These are phyloP conservation scores for Coccomyxa sp. DNA, from an alignment of 139 green algal genomes.

Conservation along the genomic window DNA sequence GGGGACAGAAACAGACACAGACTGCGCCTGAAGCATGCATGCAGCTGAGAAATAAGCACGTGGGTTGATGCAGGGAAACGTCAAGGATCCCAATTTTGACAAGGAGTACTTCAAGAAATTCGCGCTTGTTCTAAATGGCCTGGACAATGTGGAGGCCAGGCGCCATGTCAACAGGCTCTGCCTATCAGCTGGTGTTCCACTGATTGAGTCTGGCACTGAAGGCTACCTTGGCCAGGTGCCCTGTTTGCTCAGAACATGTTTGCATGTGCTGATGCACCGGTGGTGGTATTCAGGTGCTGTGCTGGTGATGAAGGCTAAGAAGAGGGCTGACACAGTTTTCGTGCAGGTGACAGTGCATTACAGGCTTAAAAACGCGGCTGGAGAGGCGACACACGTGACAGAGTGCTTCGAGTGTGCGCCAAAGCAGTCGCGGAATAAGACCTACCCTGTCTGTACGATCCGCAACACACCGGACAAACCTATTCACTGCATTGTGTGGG, in stretches of 20 bases:
- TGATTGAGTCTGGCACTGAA: constrained; percentile 93
- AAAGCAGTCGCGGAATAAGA: constrained; percentile 77
- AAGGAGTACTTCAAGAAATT: constrained; percentile 89
- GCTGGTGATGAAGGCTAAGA: not conserved
- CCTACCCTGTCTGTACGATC: constrained; percentile 96
- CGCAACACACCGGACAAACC: constrained; percentile 96
- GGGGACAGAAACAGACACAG: too few species aligned
- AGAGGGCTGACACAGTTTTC: not conserved
- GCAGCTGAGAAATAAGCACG: too few species aligned
- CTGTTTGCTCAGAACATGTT: not conserved
- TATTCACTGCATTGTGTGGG: constrained; percentile 97
- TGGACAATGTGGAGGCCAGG: constrained; percentile 96
- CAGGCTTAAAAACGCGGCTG: constrained; percentile 50
- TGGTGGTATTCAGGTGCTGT: too few species aligned
- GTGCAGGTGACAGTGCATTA: constrained; percentile 75
- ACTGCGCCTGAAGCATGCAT: too few species aligned
- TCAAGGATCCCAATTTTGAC: constrained; percentile 74
- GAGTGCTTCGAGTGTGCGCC: constrained; percentile 96
- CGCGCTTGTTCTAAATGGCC: constrained; percentile 92
- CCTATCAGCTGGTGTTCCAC: constrained; percentile 77
- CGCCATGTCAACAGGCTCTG: constrained; percentile 91
- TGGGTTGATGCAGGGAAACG: constrained; percentile 44
- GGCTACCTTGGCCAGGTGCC: constrained; percentile 86
- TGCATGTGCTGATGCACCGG: not conserved
- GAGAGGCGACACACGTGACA: constrained; percentile 74